phyloP scores from a whole-genome alignment of 2,329 filamentous ascomycete species.

The Nothophoma quercina region DNA sequence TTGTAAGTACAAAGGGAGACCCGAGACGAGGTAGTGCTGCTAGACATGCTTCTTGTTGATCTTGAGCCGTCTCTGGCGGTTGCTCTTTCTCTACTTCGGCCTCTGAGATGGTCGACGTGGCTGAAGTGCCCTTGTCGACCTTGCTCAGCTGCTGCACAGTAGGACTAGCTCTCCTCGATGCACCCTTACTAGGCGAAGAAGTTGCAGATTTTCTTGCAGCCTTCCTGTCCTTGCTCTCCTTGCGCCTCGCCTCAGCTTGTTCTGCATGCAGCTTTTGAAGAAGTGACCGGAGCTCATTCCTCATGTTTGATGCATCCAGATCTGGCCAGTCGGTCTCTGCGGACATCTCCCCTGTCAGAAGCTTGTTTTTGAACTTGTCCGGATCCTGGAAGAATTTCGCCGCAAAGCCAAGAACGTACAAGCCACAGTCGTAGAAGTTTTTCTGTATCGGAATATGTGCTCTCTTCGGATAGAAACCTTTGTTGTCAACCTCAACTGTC shows the following conservation, averaged over 20 bases:
- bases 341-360: constrained; percentile 71
- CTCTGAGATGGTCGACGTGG: background rate
- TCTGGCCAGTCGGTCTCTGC: constrained; percentile 62
- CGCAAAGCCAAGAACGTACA: constrained; percentile 86
- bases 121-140: background rate
- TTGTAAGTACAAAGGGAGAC: background rate
- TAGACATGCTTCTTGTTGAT: background rate
- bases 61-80: background rate
- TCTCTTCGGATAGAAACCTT: constrained; percentile 71
- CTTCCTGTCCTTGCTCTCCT: constrained; percentile 24
- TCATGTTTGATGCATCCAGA: constrained; percentile 64
- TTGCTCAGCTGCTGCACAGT: background rate
- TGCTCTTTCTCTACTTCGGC: background rate
- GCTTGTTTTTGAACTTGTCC: constrained; percentile 69
- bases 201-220: background rate
- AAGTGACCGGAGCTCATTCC: constrained; percentile 73
- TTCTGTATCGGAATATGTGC: constrained; percentile 75
- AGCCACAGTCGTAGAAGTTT: constrained; percentile 88
- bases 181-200: background rate
- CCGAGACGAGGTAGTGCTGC: background rate
- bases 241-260: no score
- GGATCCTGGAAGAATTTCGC: constrained; percentile 81
- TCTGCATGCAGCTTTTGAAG: no score
- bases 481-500: constrained; percentile 54
- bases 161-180: background rate